These are phyloP conservation scores for Imleria badia DNA, from an alignment of 768 basidiomycete species.

Conservation along the genomic window DNA sequence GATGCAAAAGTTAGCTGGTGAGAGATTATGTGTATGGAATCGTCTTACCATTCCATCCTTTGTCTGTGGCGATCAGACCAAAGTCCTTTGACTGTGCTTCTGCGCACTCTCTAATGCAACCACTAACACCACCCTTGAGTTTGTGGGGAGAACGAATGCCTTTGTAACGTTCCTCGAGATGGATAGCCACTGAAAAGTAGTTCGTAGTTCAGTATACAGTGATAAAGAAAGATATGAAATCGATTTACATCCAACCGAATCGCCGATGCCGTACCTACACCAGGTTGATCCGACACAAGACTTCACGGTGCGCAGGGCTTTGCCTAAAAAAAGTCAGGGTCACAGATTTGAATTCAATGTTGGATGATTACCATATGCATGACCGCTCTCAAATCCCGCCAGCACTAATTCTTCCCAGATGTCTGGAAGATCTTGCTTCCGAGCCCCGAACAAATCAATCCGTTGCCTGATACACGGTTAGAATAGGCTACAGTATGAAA, in stretches of 20 bases:
- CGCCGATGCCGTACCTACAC: slow-evolving; percentile 73
- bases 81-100: slow-evolving; percentile 78
- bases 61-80: slow-evolving; percentile 73
- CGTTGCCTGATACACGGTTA: slow-evolving; percentile 42
- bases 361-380: slow-evolving; percentile 60
- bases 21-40: background rate
- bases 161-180: slow-evolving; percentile 70
- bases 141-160: slow-evolving; percentile 72
- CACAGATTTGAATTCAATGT: background rate
- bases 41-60: slow-evolving; percentile 68
- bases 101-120: slow-evolving; percentile 74
- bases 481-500: background rate
- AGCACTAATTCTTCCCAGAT: slow-evolving; percentile 64
- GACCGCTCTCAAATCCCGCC: slow-evolving; percentile 74
- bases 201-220: background rate
- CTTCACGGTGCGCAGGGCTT: slow-evolving; percentile 69
- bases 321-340: slow-evolving; percentile 21
- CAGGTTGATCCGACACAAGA: slow-evolving; percentile 72
- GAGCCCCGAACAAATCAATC: slow-evolving; percentile 71
- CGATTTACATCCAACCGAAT: slow-evolving; percentile 56
- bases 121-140: slow-evolving; percentile 74
- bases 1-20: background rate
- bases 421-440: slow-evolving; percentile 64
- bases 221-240: background rate
- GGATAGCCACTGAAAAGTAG: slow-evolving; percentile 51